Conservation (phyloP, 768 basidiomycete genomes). For the Tylopilus balloui region DNA sequence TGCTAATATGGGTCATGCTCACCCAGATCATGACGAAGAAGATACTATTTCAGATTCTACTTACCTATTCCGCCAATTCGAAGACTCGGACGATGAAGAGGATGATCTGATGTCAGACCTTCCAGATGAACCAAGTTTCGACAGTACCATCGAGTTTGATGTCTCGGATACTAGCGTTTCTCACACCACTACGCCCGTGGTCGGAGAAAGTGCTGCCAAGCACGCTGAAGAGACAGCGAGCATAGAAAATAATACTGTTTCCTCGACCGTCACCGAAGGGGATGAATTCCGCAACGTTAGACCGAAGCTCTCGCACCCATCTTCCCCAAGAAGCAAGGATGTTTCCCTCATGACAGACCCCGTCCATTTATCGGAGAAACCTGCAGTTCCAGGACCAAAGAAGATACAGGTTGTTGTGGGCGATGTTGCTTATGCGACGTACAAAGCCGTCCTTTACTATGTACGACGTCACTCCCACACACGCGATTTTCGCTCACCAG, state of each 20-base stretch:
- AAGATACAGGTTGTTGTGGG: conserved; percentile 51
- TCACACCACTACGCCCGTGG: neutral
- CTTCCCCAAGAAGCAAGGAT: conserved; percentile 34
- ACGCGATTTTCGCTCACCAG: conserved; percentile 2
- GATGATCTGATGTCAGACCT: conserved; percentile 39
- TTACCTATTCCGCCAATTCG: conserved; percentile 32
- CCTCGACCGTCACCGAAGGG: neutral
- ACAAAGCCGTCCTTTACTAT: conserved; percentile 71
- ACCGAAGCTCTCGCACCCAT: conserved; percentile 37
- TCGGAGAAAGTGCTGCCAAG: conserved; percentile 5
- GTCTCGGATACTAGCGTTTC: conserved; percentile 5
- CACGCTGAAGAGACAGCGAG: conserved; percentile 1
- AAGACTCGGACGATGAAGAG: conserved; percentile 53
- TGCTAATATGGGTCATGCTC: conserved; percentile 23
- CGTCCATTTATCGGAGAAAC: neutral
- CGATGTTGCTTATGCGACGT: conserved; percentile 61
- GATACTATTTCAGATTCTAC: conserved; percentile 52
- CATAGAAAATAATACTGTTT: neutral
- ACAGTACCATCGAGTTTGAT: conserved; percentile 25
- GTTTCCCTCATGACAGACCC: conserved; percentile 18
- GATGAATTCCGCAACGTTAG: conserved; percentile 28
- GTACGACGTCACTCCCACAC: conserved; percentile 37
- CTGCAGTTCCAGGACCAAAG: conserved; percentile 39
- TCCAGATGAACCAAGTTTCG: conserved; percentile 31
- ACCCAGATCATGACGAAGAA: conserved; percentile 31